These are phyloP conservation scores for Anisodus tanguticus DNA, from an alignment of 257 asterid genomes.

Conservation along the genomic window DNA sequence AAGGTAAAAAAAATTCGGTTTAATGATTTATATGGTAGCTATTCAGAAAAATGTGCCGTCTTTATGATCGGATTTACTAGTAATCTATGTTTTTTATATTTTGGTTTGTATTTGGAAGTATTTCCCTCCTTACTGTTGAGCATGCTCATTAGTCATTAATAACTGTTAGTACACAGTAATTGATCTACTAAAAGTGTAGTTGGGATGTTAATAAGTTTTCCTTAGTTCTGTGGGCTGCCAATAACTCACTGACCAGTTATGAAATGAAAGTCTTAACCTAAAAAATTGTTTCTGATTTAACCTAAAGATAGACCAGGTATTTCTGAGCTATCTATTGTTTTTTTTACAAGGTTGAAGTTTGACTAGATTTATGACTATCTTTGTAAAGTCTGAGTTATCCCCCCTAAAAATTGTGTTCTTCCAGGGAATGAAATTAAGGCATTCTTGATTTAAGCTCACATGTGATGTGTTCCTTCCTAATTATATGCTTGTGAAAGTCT, in stretches of 20 bases:
- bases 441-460: neutral
- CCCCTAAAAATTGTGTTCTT: neutral
- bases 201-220: neutral
- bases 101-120: neutral
- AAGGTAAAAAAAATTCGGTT: constrained; percentile 49
- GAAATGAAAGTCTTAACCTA: neutral
- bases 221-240: neutral
- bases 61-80: neutral
- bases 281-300: no score
- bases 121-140: neutral
- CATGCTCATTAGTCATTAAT: neutral
- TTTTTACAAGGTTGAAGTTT: neutral
- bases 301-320: neutral
- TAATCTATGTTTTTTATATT: no score
- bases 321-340: neutral
- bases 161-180: neutral
- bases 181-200: neutral
- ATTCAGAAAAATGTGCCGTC: neutral
- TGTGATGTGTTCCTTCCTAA: neutral
- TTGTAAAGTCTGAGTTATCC: neutral
- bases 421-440: neutral
- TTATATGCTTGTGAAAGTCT: neutral
- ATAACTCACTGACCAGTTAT: neutral
- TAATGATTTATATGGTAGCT: neutral
- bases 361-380: neutral